phyloP scores from a whole-genome alignment of 2,329 filamentous ascomycete genomes.

The Hymenoscyphus infarciens region DNA sequence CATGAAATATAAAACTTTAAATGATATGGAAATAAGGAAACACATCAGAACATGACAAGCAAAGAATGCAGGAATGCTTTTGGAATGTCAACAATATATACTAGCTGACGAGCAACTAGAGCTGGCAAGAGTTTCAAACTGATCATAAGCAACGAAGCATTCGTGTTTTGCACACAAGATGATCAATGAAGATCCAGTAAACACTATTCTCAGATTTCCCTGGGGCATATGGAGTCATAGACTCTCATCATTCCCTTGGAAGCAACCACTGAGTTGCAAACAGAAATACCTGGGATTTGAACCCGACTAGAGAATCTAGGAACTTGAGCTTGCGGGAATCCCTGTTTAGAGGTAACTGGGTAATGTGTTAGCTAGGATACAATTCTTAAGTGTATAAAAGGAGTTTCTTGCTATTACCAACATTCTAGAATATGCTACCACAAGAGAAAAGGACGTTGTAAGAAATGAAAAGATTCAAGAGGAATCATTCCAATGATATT shows the following conservation, averaged over 20 bases:
- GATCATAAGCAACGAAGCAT: not conserved
- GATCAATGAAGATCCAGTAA: not conserved
- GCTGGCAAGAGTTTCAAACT: not conserved
- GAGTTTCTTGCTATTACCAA: not conserved
- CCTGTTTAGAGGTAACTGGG: not conserved
- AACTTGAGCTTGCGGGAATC: not conserved
- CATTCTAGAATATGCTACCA: not conserved
- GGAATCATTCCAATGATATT: not conserved
- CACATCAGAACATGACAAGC: not conserved
- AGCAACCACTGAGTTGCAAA: not conserved
- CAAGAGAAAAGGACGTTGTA: not conserved
- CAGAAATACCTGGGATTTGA: not conserved
- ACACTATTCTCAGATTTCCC: not conserved
- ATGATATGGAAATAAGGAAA: not conserved
- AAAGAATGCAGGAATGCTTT: not conserved
- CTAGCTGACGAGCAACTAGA: not conserved
- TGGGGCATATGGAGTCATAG: not conserved
- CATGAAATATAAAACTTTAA: not conserved
- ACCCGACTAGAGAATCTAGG: not conserved
- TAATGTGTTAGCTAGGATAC: not conserved
- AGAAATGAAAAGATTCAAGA: not conserved
- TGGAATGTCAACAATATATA: not conserved
- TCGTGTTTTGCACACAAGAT: not conserved
- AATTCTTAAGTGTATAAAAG: not conserved
- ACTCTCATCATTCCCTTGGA: not conserved